phyloP scores from a whole-genome alignment of 164 flowering plant species.

The Aristolochia fimbriata region DNA sequence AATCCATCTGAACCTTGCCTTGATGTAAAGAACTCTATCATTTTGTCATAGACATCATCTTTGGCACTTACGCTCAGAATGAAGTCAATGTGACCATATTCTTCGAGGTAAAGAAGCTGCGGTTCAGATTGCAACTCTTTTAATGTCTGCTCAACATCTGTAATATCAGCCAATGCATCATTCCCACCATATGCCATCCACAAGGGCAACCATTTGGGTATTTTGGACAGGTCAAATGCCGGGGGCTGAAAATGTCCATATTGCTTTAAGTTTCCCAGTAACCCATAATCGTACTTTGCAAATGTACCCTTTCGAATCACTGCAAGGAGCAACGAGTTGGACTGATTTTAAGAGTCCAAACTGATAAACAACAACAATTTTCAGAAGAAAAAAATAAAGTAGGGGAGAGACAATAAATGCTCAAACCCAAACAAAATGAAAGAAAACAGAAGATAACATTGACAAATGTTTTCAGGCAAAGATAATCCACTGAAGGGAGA shows the following conservation, averaged over 20 bases:
- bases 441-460: too few species aligned
- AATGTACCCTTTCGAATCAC: slow-evolving; percentile 92
- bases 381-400: too few species aligned
- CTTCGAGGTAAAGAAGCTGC: slow-evolving; percentile 60
- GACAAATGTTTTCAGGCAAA: too few species aligned
- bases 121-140: slow-evolving; percentile 51
- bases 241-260: slow-evolving; percentile 65
- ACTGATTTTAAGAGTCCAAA: too few species aligned
- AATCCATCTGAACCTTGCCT: slow-evolving; percentile 28
- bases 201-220: slow-evolving; percentile 69
- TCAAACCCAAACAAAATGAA: too few species aligned
- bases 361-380: too few species aligned
- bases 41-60: slow-evolving; percentile 50
- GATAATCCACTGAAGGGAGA: too few species aligned
- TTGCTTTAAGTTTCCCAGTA: slow-evolving; percentile 41
- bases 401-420: too few species aligned
- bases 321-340: slow-evolving; percentile 18
- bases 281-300: slow-evolving; percentile 78
- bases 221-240: slow-evolving; percentile 45
- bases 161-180: slow-evolving; percentile 67
- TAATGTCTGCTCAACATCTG: slow-evolving; percentile 65
- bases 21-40: slow-evolving; percentile 67
- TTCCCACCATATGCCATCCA: slow-evolving; percentile 93
- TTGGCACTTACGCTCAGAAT: slow-evolving; percentile 46
- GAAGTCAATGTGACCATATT: slow-evolving; percentile 85